These are phyloP conservation scores for Fraxinus floribunda DNA, from an alignment of 305 asterid species.

Conservation along the genomic window DNA sequence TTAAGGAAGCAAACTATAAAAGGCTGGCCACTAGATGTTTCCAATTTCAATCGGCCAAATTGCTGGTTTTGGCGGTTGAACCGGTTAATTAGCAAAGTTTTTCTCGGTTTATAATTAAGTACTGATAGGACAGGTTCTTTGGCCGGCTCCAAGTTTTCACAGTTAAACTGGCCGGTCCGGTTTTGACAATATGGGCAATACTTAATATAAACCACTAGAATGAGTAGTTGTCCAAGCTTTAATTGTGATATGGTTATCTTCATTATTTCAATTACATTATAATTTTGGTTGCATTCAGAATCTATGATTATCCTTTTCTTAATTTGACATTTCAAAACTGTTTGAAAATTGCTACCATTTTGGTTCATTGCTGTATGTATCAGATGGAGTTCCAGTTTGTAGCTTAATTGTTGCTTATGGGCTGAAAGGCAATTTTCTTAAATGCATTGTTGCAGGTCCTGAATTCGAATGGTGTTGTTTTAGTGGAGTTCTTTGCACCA, in stretches of 20 bases:
- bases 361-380: slow-evolving; percentile 4
- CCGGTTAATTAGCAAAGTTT: not conserved
- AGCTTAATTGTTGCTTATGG: slow-evolving; percentile 12
- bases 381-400: not conserved
- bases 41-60: not conserved
- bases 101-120: not conserved
- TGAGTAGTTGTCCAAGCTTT: not conserved
- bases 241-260: slow-evolving; percentile 8
- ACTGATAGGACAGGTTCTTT: not conserved
- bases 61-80: not conserved
- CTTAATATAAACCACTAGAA: not conserved
- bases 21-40: not conserved
- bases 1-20: not conserved
- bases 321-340: not conserved
- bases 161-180: not conserved
- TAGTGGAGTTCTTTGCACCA: slow-evolving; percentile 93
- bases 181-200: not conserved
- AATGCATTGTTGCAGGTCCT: slow-evolving; percentile 53
- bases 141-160: not conserved
- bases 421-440: not conserved
- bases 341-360: not conserved
- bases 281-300: not conserved
- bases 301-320: not conserved
- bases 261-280: slow-evolving; percentile 9
- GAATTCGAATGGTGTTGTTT: slow-evolving; percentile 75